Base-by-base conservation (phyloP, 805 yeast genomes). In the Hanseniaspora hatyaiensis region DNA sequence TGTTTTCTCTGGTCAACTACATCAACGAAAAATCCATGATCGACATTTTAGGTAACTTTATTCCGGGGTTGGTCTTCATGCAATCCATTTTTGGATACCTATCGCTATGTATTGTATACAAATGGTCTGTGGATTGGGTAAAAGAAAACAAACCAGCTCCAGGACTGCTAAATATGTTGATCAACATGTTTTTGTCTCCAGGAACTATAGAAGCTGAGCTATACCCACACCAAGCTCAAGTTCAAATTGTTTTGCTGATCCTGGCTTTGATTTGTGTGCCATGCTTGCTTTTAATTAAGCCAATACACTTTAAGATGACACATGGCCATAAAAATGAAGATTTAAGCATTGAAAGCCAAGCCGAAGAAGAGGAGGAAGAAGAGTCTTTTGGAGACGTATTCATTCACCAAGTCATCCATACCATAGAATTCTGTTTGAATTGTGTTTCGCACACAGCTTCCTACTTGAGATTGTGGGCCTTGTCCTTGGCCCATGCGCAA, bases 361-460 rank as follows among this genome's bases (percentile, higher is more conserved):
- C 23, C n/a, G 52, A 47, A 6, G 59, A 46, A 59, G 53, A 66
- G 16, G 61, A 61, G 3, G 67, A 68, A 15, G 77, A 70, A 44
- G 69, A 61, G 40, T 65, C 68, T 46, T 75, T 80, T 59, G 82
- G 85, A 45, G 88, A 81, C 57, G 68, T 81, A 18, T 75, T 81
- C 68, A 80, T 81, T 52, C 85, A 81, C 58, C 88, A 81, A 61
- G 87, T 81, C 28, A 81, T 81, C 54, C 86, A 81, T 59, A 81
- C 88, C 3, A 81, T 81, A 61, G 88, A 81, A 59, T 81, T 81
- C 61, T 81, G 88, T 59, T 70, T 81, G 56, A 81, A 81, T 60
- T 78, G 86, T 67, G 86, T 81, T 29, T 77, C 84, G 3, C 88
- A 81, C 56, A 81, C 88, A 0, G 88, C 88, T 2, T 81, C 87